These are phyloP conservation scores for Candida maesae DNA, from an alignment of 805 yeast genomes.

Conservation along the genomic window DNA sequence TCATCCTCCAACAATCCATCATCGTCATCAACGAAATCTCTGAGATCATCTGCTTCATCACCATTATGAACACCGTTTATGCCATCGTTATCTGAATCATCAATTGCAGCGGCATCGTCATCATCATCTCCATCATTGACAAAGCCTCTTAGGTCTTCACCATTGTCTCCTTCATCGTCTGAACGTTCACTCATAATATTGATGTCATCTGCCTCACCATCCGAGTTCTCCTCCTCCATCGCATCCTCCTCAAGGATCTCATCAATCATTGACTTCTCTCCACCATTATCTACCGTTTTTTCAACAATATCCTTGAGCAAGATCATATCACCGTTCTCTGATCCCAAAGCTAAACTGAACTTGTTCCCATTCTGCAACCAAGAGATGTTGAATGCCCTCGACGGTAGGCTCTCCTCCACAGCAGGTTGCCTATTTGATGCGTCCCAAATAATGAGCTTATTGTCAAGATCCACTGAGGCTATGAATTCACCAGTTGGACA, in stretches of 20 bases:
- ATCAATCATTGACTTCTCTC: conserved; percentile 11
- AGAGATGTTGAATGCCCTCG: conserved; percentile 29
- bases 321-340: conserved; percentile 39
- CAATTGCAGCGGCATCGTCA: too few species aligned
- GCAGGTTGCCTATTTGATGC: conserved; percentile 33
- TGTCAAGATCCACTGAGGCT: conserved; percentile 55
- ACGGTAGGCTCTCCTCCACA: conserved; percentile 28
- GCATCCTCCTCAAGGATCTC: conserved; percentile 27
- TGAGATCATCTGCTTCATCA: conserved; percentile 21
- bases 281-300: conserved; percentile 17
- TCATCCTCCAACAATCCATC: conserved; percentile 63
- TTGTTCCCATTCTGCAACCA: conserved; percentile 30
- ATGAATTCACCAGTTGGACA: conserved; percentile 59
- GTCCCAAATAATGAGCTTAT: conserved; percentile 55
- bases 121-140: conserved; percentile 9
- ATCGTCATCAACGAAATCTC: conserved; percentile 41
- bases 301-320: conserved; percentile 27
- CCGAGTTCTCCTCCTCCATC: conserved; percentile 23
- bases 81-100: too few species aligned
- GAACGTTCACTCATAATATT: conserved; percentile 24
- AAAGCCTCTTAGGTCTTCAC: conserved; percentile 20
- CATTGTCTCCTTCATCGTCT: conserved; percentile 20
- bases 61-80: conserved; percentile 10
- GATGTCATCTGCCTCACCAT: conserved; percentile 28
- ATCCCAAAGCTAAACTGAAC: conserved; percentile 31